phyloP scores from a whole-genome alignment of 192 early-diverging fungal genomes.

The Backusella tuberculispora region DNA sequence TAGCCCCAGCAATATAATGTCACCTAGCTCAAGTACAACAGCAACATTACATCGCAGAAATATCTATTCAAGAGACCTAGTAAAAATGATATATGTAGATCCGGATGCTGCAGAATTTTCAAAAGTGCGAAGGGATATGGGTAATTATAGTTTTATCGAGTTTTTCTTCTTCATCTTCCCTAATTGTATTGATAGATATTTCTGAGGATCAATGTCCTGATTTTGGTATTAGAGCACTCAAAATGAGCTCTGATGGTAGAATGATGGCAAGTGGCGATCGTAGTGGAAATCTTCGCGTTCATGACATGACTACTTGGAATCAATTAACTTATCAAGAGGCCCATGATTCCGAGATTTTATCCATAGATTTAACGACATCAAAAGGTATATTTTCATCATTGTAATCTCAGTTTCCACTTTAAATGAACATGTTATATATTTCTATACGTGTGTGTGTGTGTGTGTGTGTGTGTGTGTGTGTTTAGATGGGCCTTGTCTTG shows the following conservation, averaged over 20 bases:
- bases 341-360: conserved; percentile 78
- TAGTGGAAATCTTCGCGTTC: conserved; percentile 72
- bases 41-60: conserved; percentile 43
- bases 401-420: neutral
- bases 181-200: conserved; percentile 30
- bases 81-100: conserved; percentile 64
- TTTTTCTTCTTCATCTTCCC: neutral
- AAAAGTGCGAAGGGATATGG: conserved; percentile 30
- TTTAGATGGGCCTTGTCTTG: conserved; percentile 47
- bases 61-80: conserved; percentile 62
- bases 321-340: conserved; percentile 71
- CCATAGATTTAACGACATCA: conserved; percentile 68
- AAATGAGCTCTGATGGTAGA: conserved; percentile 64
- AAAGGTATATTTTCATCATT: neutral
- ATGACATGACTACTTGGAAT: conserved; percentile 60
- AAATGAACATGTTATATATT: neutral
- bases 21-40: conserved; percentile 24
- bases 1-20: neutral
- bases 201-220: conserved; percentile 48
- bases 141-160: neutral
- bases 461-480: neutral
- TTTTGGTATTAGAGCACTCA: conserved; percentile 69
- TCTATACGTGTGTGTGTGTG: neutral
- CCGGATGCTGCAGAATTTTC: conserved; percentile 45
- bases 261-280: conserved; percentile 76